Evolutionary conservation across 129 eudicot species (phyloP), one percentile per base, ranked within the genome.

Genomic region (Lactuca sativa): DNA sequence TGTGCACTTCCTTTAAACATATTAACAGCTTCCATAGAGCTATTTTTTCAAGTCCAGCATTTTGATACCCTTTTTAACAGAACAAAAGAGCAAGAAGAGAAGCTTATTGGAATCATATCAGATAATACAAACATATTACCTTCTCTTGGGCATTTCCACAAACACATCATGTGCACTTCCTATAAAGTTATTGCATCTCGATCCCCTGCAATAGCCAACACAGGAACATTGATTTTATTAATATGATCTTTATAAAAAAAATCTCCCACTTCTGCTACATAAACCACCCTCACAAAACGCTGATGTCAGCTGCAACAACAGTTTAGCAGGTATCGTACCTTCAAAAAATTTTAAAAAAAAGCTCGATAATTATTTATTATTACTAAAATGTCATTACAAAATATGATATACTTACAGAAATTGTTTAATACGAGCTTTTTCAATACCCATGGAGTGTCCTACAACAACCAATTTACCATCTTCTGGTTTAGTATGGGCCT

Each of bases 381-480:
- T 7, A 36, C 7, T 44, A 14, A 58, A 34, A 17, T 40, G 66
- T 37, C 44, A n/a, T n/a, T 4, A 16, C 33, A 13, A 70, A 21
- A 7, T 34, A 4, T 34, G 56, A 5, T 3, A 57, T 60, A 76
- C 95, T 88, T 82, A 93, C 99, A 93, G 56, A 93, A 93, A 69
- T 85, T 93, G 80, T 93, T 93, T 59, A 93, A 67, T 31, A 93
- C 88, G 12, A 90, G 95, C 77, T 93, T 93, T 73, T 90, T 82
- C 44, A 93, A 72, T 97, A 48, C 99, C 99, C 97, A 93, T 93
- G 62, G 99, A 93, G 78, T 93, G 99, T 62, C 99, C 97, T 74
- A 93, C 64, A 9, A 95, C 95, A 74, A 93, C 80, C 78, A 93
- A 66, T 79, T 83, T 88, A 31, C 91, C 93, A 70, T 93, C 97